Percentiles rank a stretch among this genome's conserved stretches.
Conservation (phyloP, 163 green algal genomes). For the Prototheca stagnorum region DNA sequence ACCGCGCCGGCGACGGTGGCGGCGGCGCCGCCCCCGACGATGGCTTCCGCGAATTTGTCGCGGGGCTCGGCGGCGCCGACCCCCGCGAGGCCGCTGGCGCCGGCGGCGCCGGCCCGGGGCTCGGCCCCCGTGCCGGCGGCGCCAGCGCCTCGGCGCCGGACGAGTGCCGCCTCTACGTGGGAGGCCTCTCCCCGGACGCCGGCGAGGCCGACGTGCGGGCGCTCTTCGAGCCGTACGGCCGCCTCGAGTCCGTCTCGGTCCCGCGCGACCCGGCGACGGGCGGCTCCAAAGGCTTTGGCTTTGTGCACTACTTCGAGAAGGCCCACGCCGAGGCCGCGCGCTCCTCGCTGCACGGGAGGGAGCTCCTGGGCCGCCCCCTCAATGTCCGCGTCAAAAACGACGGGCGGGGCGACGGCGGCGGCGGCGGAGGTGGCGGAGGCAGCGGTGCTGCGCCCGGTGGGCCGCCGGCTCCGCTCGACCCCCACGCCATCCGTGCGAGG, state of each 20-base stretch:
- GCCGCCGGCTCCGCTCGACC: background rate
- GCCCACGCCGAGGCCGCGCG: conserved; percentile 53
- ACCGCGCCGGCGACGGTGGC: conserved; percentile 14
- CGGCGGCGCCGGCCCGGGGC: conserved; percentile 8
- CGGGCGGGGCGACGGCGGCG: background rate
- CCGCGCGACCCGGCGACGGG: conserved; percentile 71
- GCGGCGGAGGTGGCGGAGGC: background rate
- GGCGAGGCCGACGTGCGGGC: conserved; percentile 21
- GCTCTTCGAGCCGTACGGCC: conserved; percentile 43
- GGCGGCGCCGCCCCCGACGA: conserved; percentile 43
- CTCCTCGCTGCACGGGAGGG: conserved; percentile 68
- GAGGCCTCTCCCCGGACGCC: conserved; percentile 35
- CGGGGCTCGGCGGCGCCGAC: conserved; percentile 41
- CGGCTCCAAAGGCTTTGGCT: conserved; percentile 71
- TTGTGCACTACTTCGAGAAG: conserved; percentile 76
- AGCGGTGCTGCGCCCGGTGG: background rate
- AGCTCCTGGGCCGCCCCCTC: conserved; percentile 53
- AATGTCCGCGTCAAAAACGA: conserved; percentile 39
- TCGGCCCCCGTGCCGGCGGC: background rate
- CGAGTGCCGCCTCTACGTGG: conserved; percentile 74
- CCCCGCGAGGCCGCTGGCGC: conserved; percentile 9
- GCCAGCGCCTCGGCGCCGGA: conserved; percentile 55
- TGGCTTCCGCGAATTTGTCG: conserved; percentile 89
- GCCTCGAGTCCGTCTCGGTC: conserved; percentile 38
- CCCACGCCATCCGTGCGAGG: conserved; percentile 25